Evolutionary conservation across 257 asterid species (phyloP).

Genomic region (Gentiana straminea): DNA sequence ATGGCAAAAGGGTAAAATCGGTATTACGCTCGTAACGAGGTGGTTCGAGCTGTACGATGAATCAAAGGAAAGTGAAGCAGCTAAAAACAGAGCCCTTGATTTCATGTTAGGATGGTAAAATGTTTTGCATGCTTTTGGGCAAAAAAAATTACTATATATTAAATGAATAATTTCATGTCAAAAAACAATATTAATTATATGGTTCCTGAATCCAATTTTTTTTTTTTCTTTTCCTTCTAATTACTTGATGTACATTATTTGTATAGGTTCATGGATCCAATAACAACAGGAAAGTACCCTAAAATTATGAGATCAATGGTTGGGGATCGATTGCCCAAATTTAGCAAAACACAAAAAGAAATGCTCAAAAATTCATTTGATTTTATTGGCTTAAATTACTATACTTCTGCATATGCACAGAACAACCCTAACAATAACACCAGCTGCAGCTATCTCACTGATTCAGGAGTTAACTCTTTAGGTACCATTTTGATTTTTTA

Average conservation of each 20-base stretch:
- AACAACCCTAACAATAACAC: slow-evolving; percentile 1
- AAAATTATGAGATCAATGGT: slow-evolving; percentile 9
- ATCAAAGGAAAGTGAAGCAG: slow-evolving; percentile 1
- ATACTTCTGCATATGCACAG: slow-evolving; percentile 12
- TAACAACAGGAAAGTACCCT: slow-evolving; percentile 13
- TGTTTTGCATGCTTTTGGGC: not conserved
- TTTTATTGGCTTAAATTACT: slow-evolving; percentile 16
- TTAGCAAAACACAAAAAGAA: slow-evolving; percentile 7
- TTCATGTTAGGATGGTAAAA: slow-evolving; percentile 52
- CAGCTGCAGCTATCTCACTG: slow-evolving; percentile 5
- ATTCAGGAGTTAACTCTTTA: slow-evolving; percentile 10
- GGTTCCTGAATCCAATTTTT: not conserved
- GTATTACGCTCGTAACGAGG: slow-evolving; percentile 11
- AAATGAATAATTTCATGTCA: not conserved
- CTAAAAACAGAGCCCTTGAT: slow-evolving; percentile 26
- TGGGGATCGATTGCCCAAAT: slow-evolving; percentile 14
- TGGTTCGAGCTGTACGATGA: slow-evolving; percentile 15
- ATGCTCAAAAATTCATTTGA: slow-evolving; percentile 14
- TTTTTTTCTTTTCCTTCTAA: not conserved
- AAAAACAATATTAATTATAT: not conserved
- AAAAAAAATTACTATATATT: not conserved
- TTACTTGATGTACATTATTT: too few species aligned
- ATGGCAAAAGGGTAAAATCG: slow-evolving; percentile 15
- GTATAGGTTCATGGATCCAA: slow-evolving; percentile 17
- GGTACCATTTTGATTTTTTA: not conserved